Evolutionary conservation across 306 rosid species (phyloP), one percentile per base, ranked within the genome.

Genomic region (Aeschynomene evenia): DNA sequence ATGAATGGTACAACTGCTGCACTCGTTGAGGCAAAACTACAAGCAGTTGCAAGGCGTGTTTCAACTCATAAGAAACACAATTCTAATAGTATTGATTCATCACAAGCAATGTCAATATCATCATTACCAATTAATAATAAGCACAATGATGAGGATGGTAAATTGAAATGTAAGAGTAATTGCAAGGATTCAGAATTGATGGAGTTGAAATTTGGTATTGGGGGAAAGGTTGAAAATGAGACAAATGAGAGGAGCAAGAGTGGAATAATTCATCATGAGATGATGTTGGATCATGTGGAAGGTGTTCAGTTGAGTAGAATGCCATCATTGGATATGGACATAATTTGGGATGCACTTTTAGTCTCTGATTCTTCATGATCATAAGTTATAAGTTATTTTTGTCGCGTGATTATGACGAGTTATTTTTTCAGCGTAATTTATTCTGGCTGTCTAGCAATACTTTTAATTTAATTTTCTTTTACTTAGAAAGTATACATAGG

Each of bases 271-370:
- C 74, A 54, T 22, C 77, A 79, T 39, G 84, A 86, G 36, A 61
- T 73, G 6, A 72, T 74, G 4, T n/a, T n/a, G n/a, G n/a, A n/a
- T n/a, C 93, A 90, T 65, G 63, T 48, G 26, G 98, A 89, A 71
- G 79, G 78, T 69, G 84, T 92, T 83, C 98, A 90, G 79, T 58
- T 93, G 37, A 93, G 98, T 81, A 88, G 87, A 86, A 86, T 90
- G 91, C 96, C 98, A 14, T 93, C 98, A 18, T 82, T 93, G 83
- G 98, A 93, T 71, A 93, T 93, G 97, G 98, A 93, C 65, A 70
- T 70, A 52, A 90, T 93, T 65, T 93, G 98, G 98, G 92, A 93
- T 82, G 92, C 94, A 66, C 88, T 93, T 77, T 72, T 79, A 36
- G 89, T 88, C 57, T 83, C 96, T 45, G 92, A 88, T 68, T 80